These are phyloP conservation scores for Alternaria angustiovoidea DNA, from an alignment of 2,329 filamentous ascomycete species.

Conservation along the genomic window DNA sequence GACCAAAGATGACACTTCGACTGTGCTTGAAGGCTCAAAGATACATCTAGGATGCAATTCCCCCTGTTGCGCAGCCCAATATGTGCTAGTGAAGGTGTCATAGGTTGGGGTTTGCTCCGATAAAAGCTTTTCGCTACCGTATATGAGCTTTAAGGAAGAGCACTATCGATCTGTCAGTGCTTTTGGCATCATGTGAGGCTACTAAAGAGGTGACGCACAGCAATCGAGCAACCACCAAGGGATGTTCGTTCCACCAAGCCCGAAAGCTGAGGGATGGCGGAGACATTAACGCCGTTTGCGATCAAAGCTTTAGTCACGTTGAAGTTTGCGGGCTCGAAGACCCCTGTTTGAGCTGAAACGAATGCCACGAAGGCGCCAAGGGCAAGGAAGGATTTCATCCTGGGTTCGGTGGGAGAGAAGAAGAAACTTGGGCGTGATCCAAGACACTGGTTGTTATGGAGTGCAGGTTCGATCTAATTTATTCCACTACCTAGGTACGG, in stretches of 20 bases:
- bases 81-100: conserved; percentile 29
- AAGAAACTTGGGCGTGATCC: conserved; percentile 1
- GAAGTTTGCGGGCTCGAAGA: conserved; percentile 30
- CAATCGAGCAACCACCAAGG: conserved; percentile 25
- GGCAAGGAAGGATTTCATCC: conserved; percentile 21
- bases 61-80: conserved; percentile 42
- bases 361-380: conserved; percentile 16
- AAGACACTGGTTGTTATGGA: not conserved
- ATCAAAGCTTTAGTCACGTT: conserved; percentile 31
- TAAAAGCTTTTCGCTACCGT: conserved; percentile 27
- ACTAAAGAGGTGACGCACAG: conserved; percentile 25
- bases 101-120: conserved; percentile 25
- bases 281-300: conserved; percentile 28
- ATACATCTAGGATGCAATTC: conserved; percentile 35
- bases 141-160: conserved; percentile 32
- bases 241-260: conserved; percentile 6
- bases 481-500: not conserved
- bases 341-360: conserved; percentile 17
- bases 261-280: conserved; percentile 26
- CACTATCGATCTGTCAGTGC: conserved; percentile 26
- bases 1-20: conserved; percentile 31
- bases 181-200: not conserved
- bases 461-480: conserved; percentile 3
- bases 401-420: not conserved
- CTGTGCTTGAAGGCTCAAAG: conserved; percentile 32